These are phyloP conservation scores for Solanum habrochaites DNA, from an alignment of 257 asterid species.

Conservation along the genomic window DNA sequence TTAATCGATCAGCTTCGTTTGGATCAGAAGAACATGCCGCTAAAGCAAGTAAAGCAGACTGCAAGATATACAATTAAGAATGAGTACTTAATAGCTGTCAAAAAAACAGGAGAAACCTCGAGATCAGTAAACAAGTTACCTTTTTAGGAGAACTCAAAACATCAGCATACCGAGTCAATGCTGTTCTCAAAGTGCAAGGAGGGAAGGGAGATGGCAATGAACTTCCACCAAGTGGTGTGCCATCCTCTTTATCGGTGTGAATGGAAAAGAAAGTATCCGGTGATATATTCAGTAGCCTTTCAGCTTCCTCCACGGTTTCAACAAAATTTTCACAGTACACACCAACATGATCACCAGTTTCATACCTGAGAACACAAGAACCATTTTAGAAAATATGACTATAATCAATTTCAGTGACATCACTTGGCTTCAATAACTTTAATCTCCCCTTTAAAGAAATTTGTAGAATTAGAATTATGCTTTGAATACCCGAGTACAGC, in stretches of 20 bases:
- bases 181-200: conserved; percentile 89
- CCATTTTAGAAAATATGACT: background rate
- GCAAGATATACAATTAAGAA: conserved; percentile 4
- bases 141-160: conserved; percentile 83
- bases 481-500: background rate
- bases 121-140: conserved; percentile 20
- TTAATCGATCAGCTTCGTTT: conserved; percentile 72
- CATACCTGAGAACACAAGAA: conserved; percentile 45
- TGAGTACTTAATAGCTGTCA: background rate
- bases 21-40: conserved; percentile 82
- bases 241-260: conserved; percentile 73
- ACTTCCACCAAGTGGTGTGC: conserved; percentile 58
- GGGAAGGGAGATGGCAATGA: conserved; percentile 78
- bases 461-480: background rate
- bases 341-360: conserved; percentile 99
- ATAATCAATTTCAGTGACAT: conserved; percentile 1
- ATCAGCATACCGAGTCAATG: conserved; percentile 78
- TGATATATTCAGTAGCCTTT: conserved; percentile 51
- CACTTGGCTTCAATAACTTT: background rate
- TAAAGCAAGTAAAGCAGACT: conserved; percentile 71
- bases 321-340: conserved; percentile 76
- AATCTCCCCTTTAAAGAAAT: background rate
- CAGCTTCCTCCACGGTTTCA: conserved; percentile 93
- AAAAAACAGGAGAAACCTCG: background rate
- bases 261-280: conserved; percentile 78